Percentiles rank a stretch among this genome's conserved stretches.
phyloP scores from a whole-genome alignment of 164 flowering plant species.

The Saururus chinensis region DNA sequence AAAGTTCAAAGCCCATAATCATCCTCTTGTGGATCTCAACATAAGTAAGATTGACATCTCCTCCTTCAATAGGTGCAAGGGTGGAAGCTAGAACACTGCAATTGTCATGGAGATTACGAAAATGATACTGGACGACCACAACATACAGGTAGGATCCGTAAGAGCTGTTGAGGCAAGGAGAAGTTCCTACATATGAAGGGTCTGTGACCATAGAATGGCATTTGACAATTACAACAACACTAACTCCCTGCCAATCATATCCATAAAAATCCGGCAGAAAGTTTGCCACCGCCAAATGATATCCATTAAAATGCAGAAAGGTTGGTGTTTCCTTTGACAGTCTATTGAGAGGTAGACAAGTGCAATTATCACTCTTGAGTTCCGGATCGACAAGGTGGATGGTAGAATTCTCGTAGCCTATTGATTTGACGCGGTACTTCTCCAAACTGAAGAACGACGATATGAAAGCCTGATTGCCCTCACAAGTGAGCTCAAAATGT shows the following conservation, averaged over 20 bases:
- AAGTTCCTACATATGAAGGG: background rate
- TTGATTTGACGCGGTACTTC: conserved; percentile 4
- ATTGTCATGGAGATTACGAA: background rate
- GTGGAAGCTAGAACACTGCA: too few species aligned
- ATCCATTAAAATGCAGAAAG: background rate
- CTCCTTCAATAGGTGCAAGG: too few species aligned
- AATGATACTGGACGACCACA: background rate
- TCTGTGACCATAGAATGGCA: background rate
- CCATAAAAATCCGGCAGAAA: background rate
- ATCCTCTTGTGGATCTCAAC: too few species aligned
- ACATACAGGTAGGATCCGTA: background rate
- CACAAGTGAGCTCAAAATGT: too few species aligned
- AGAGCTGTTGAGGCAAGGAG: too few species aligned
- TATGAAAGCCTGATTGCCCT: too few species aligned
- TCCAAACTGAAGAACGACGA: too few species aligned
- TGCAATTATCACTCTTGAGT: too few species aligned
- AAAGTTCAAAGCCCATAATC: too few species aligned
- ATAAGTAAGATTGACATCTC: too few species aligned
- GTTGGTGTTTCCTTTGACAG: conserved; percentile 1
- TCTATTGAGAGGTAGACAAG: background rate
- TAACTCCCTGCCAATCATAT: background rate
- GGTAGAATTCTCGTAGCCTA: background rate
- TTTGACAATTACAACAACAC: background rate
- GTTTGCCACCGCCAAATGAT: background rate
- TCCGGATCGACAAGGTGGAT: conserved; percentile 3